These are phyloP conservation scores for Fraxinus platypoda DNA, from an alignment of 305 asterid species.

Conservation along the genomic window DNA sequence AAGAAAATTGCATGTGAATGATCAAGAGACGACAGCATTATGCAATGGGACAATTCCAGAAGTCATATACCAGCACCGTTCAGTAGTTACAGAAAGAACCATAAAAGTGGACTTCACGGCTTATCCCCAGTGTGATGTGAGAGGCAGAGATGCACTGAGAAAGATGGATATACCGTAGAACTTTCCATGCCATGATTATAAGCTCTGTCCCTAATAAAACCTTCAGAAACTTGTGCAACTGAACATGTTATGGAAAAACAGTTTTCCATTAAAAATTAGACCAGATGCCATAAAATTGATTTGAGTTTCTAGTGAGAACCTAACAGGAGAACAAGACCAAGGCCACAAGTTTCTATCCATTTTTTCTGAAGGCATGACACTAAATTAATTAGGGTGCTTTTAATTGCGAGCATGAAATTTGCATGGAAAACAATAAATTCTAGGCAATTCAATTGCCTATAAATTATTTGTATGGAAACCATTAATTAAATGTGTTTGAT, in stretches of 20 bases:
- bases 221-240: not conserved
- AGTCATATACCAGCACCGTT: not conserved
- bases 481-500: too few relatives aligned
- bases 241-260: not conserved
- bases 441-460: too few relatives aligned
- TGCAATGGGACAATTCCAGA: not conserved
- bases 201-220: not conserved
- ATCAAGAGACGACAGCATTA: not conserved
- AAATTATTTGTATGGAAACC: too few relatives aligned
- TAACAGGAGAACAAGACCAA: not conserved
- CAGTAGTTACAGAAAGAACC: not conserved
- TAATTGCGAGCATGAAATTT: too few relatives aligned
- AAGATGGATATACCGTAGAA: not conserved
- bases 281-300: not conserved
- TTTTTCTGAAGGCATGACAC: not conserved
- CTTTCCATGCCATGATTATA: not conserved
- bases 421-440: too few relatives aligned
- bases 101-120: not conserved
- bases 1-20: not conserved
- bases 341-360: not conserved
- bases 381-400: not conserved
- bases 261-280: not conserved
- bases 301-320: not conserved
- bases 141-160: not conserved
- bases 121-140: not conserved